Conservation (phyloP, 2,329 filamentous ascomycete species). For the Neospermospora avenae region DNA sequence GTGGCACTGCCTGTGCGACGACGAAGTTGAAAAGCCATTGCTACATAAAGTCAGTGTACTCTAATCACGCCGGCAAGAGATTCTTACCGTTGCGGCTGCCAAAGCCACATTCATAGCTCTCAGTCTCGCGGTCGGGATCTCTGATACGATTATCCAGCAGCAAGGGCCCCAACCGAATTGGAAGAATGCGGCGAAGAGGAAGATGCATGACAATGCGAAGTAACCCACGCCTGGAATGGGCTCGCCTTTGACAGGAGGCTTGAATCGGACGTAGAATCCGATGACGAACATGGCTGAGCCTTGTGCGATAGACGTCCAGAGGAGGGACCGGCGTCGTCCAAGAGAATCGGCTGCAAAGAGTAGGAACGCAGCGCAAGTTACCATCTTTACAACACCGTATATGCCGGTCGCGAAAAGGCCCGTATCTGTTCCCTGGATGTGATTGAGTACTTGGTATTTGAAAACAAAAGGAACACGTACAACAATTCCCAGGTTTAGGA, state of each 20-base stretch:
- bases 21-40: slow-evolving; percentile 76
- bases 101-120: slow-evolving; percentile 66
- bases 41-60: too few relatives aligned
- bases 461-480: slow-evolving; percentile 27
- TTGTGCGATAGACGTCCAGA: slow-evolving; percentile 55
- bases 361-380: slow-evolving; percentile 61
- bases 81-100: slow-evolving; percentile 52
- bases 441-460: neutral
- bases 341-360: slow-evolving; percentile 67
- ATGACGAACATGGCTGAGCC: slow-evolving; percentile 63
- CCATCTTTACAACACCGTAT: slow-evolving; percentile 70
- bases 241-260: slow-evolving; percentile 51
- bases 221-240: slow-evolving; percentile 64
- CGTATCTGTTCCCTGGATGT: slow-evolving; percentile 43
- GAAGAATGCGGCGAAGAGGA: slow-evolving; percentile 68
- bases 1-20: slow-evolving; percentile 63
- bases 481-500: slow-evolving; percentile 59
- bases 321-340: slow-evolving; percentile 49
- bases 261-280: slow-evolving; percentile 65
- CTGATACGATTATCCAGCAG: slow-evolving; percentile 68
- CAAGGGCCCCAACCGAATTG: slow-evolving; percentile 67
- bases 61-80: too few relatives aligned
- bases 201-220: slow-evolving; percentile 67
- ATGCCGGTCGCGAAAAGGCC: slow-evolving; percentile 71
- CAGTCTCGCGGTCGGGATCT: slow-evolving; percentile 66